Percentiles rank a stretch among this genome's conserved stretches.
These are phyloP conservation scores for Pseudoneurospora amorphoporcata DNA, from an alignment of 495 filamentous ascomycete genomes.

Conservation along the genomic window DNA sequence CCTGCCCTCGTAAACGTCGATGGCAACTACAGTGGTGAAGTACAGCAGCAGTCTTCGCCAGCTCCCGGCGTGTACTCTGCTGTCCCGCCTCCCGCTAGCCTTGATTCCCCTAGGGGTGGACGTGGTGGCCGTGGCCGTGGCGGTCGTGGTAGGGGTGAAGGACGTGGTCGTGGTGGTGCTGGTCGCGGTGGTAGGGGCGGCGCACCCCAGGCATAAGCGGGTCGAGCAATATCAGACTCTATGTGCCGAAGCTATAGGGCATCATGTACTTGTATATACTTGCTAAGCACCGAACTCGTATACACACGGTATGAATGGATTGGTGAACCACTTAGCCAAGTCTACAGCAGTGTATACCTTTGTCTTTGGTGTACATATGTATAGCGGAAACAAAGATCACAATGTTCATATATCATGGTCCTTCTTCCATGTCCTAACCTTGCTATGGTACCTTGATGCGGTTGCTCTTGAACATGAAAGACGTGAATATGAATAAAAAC, in stretches of 20 bases:
- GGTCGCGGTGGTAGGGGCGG: slow-evolving; percentile 6
- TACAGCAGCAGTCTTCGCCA: slow-evolving; percentile 5
- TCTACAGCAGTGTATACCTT: neutral
- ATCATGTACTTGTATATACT: neutral
- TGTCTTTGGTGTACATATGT: neutral
- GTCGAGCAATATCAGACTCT: neutral
- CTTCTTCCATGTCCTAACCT: neutral
- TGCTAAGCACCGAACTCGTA: neutral
- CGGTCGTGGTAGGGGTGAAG: slow-evolving; percentile 19
- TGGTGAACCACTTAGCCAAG: neutral
- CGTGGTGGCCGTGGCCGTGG: slow-evolving; percentile 38
- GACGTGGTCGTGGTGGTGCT: slow-evolving; percentile 15
- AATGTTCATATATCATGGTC: neutral
- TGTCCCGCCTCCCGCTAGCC: slow-evolving; percentile 66
- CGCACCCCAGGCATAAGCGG: neutral
- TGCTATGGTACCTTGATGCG: neutral
- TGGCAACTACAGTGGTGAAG: neutral
- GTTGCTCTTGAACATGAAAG: neutral
- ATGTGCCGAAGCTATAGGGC: neutral
- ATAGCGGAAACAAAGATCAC: neutral
- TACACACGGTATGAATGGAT: neutral
- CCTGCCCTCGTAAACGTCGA: slow-evolving; percentile 16
- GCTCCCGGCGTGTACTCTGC: slow-evolving; percentile 45
- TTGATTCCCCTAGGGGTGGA: slow-evolving; percentile 48
- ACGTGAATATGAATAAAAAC: neutral